These are phyloP conservation scores for Dichomitus squalens DNA, from an alignment of 1,284 basidiomycete genomes.

Conservation along the genomic window DNA sequence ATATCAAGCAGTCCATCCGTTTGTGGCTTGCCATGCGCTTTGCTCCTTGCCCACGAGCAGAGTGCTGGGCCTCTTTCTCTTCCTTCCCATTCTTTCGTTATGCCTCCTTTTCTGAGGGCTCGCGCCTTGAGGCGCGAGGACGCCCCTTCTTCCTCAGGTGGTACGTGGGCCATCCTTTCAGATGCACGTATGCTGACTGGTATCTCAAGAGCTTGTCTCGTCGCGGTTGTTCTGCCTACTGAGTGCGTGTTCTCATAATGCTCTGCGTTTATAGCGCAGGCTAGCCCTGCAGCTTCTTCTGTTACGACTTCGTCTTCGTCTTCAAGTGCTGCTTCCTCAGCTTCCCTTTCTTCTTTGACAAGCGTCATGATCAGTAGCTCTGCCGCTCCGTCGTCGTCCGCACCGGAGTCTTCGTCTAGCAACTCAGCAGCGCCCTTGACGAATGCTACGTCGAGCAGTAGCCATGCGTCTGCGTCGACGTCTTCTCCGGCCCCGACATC, in stretches of 20 bases:
- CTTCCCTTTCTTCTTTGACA: neutral
- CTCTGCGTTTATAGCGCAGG: neutral
- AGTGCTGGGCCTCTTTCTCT: neutral
- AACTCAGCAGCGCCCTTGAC: neutral
- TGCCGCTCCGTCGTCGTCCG: neutral
- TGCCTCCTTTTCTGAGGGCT: slow-evolving; percentile 1
- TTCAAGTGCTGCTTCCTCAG: neutral
- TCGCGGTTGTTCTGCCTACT: neutral
- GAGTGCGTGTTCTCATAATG: neutral
- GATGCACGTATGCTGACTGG: too few relatives aligned
- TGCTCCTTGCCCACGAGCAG: neutral
- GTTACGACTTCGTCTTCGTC: neutral
- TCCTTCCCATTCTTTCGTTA: neutral
- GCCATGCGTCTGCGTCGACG: neutral
- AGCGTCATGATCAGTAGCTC: neutral
- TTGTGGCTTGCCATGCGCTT: neutral
- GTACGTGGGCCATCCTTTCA: neutral
- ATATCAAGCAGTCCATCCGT: neutral
- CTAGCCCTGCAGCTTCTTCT: neutral
- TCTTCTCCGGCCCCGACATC: neutral
- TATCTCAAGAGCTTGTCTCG: neutral
- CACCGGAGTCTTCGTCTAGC: neutral
- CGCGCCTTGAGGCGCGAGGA: neutral
- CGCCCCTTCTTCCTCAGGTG: neutral
- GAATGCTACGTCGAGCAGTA: neutral